Percentiles rank a stretch among this genome's conserved stretches.
phyloP scores from a whole-genome alignment of 164 flowering plant species.

The Berberis vulgaris region DNA sequence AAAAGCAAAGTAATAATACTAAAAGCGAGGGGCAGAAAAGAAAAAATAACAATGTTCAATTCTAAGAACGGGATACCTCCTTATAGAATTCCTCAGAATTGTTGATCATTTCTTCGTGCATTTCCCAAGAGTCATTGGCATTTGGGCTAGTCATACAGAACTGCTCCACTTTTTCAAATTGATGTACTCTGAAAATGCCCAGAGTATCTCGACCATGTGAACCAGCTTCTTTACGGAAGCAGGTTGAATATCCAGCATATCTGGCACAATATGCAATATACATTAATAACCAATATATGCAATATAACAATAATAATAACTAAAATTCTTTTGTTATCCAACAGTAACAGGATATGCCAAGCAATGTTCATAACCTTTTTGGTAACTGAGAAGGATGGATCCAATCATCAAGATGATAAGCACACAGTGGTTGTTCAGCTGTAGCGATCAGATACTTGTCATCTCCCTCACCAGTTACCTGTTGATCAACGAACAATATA shows the following conservation, averaged over 20 bases:
- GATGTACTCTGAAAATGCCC: slow-evolving; percentile 94
- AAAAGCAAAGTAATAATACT: too few species aligned
- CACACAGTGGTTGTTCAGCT: slow-evolving; percentile 96
- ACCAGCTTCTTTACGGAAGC: slow-evolving; percentile 99
- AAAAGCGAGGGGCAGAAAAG: too few species aligned
- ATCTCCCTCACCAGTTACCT: slow-evolving; percentile 98
- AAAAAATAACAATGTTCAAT: neutral
- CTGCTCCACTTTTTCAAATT: slow-evolving; percentile 96
- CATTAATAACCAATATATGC: neutral
- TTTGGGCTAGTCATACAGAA: slow-evolving; percentile 85
- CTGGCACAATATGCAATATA: slow-evolving; percentile 25
- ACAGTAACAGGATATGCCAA: neutral
- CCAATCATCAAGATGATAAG: slow-evolving; percentile 93
- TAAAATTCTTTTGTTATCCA: neutral
- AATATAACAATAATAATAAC: neutral
- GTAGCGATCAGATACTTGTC: slow-evolving; percentile 95
- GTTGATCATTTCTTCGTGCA: slow-evolving; percentile 77
- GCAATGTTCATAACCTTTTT: slow-evolving; percentile 38
- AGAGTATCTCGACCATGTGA: slow-evolving; percentile 93
- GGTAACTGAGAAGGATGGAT: slow-evolving; percentile 89
- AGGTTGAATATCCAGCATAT: slow-evolving; percentile 92
- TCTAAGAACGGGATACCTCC: slow-evolving; percentile 30
- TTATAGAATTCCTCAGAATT: slow-evolving; percentile 82
- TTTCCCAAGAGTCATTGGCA: slow-evolving; percentile 73
- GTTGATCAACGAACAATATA: neutral